A percentile compares a stretch with the other conserved stretches of the same genome.
phyloP scores from a whole-genome alignment of 169 alveolate species.

The Babesia ovata region DNA sequence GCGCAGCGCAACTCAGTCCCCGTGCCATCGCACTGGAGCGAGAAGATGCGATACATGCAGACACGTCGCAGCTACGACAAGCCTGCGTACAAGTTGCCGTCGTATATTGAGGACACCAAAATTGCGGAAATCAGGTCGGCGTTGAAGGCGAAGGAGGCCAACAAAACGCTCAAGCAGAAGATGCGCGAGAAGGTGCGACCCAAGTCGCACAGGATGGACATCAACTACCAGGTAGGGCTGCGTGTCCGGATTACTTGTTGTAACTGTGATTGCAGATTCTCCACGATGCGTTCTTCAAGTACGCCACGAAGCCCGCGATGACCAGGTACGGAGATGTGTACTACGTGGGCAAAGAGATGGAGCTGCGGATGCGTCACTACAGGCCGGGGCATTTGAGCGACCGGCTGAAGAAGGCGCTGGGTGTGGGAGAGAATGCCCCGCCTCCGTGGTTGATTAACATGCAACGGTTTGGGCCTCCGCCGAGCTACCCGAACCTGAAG shows the following conservation, averaged over 20 bases:
- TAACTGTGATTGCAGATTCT: slow-evolving; percentile 76
- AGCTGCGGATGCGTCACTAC: slow-evolving; percentile 88
- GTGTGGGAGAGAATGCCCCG: slow-evolving; percentile 93
- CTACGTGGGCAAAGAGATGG: slow-evolving; percentile 98
- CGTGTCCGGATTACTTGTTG: not conserved
- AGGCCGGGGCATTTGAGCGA: slow-evolving; percentile 94
- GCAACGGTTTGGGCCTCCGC: slow-evolving; percentile 99
- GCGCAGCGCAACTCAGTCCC: slow-evolving; percentile 93
- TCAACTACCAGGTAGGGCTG: slow-evolving; percentile 88
- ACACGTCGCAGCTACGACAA: slow-evolving; percentile 94
- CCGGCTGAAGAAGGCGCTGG: slow-evolving; percentile 93
- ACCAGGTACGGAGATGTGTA: slow-evolving; percentile 96
- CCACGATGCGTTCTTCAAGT: slow-evolving; percentile 98
- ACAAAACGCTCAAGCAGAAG: slow-evolving; percentile 92
- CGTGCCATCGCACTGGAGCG: slow-evolving; percentile 98
- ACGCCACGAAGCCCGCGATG: slow-evolving; percentile 93
- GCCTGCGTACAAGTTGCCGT: slow-evolving; percentile 94
- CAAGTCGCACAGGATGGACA: slow-evolving; percentile 93
- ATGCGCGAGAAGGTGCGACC: slow-evolving; percentile 97
- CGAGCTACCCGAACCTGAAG: slow-evolving; percentile 95
- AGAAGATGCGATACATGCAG: slow-evolving; percentile 93
- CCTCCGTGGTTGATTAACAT: slow-evolving; percentile 97
- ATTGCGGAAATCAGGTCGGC: slow-evolving; percentile 88
- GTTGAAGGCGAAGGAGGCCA: slow-evolving; percentile 92
- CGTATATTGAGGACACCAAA: slow-evolving; percentile 87